phyloP scores from a whole-genome alignment of 2,329 filamentous ascomycete species.

The Pyricularia sp. region DNA sequence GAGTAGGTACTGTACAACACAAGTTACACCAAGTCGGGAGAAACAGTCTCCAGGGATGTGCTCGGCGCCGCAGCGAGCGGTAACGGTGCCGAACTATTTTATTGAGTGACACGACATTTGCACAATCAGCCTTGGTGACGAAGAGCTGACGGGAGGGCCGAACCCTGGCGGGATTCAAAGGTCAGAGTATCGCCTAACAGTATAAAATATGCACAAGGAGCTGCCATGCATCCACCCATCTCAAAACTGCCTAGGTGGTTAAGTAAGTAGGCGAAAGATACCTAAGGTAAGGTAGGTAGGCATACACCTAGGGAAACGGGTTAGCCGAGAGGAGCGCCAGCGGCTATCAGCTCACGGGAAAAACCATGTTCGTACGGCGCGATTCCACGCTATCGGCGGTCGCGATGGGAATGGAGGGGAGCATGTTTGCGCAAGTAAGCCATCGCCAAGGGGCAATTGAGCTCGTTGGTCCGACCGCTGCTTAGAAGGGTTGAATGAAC shows the following conservation, averaged over 20 bases:
- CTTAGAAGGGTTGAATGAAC: neutral
- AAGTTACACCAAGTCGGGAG: neutral
- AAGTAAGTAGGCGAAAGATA: no score
- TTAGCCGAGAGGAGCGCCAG: neutral
- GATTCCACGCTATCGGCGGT: neutral
- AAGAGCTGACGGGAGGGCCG: neutral
- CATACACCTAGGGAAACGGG: neutral
- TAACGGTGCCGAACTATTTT: neutral
- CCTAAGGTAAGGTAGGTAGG: no score
- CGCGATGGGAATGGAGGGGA: neutral
- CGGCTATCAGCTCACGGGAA: neutral
- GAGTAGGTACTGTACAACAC: neutral
- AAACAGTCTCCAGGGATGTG: neutral
- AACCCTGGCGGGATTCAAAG: neutral
- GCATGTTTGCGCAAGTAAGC: neutral
- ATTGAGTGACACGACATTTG: neutral
- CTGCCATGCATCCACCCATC: neutral
- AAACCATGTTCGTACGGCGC: neutral
- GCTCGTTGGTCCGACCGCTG: neutral
- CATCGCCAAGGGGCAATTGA: neutral
- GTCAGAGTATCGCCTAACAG: neutral
- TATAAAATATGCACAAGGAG: neutral
- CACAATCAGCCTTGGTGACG: neutral
- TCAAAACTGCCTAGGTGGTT: no score
- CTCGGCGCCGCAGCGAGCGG: neutral